Evolutionary conservation across 2,329 filamentous ascomycete genomes (phyloP), one percentile per base, ranked within the genome.

Genomic region (Raffaelea arxii): DNA sequence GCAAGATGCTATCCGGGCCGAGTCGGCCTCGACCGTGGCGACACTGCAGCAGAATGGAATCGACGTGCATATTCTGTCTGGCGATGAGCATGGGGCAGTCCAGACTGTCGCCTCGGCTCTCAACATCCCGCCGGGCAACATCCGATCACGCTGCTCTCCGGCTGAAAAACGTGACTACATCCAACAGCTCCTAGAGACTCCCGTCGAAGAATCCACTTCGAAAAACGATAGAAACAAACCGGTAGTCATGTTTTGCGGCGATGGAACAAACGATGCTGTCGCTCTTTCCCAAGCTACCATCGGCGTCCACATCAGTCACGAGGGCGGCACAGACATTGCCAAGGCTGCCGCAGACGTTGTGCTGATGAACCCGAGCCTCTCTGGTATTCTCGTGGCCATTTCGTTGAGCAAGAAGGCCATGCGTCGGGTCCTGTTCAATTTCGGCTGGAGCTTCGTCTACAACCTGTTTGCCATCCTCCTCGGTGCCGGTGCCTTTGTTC

Each of bases 181-280:
- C 43, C 56, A 65, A 19, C 38, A 42, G 0, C 62, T 75, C 4
- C 62, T 78, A 16, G 45, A n/a, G n/a, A n/a, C n/a, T n/a, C n/a
- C n/a, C n/a, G n/a, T n/a, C n/a, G n/a, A n/a, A n/a, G n/a, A n/a
- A n/a, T n/a, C n/a, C n/a, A n/a, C n/a, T n/a, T n/a, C n/a, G n/a
- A n/a, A n/a, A n/a, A n/a, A n/a, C n/a, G n/a, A n/a, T n/a, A n/a
- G n/a, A n/a, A n/a, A n/a, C n/a, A n/a, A n/a, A n/a, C n/a, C n/a
- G n/a, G 27, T 30, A 7, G 74, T 86, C 18, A 61, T 89, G 6
- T 90, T 91, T 61, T 74, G 77, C 44, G 86, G 86, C 27, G 86
- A 91, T 54, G 86, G 86, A 2, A 88, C 83, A 14, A 91, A 91
- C 59, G 86, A 91, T 56, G 82, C 86, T 0, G 70, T 78, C 3